These are phyloP conservation scores for Mortierella sp. DNA, from an alignment of 371 early-diverging fungal species.

Conservation along the genomic window DNA sequence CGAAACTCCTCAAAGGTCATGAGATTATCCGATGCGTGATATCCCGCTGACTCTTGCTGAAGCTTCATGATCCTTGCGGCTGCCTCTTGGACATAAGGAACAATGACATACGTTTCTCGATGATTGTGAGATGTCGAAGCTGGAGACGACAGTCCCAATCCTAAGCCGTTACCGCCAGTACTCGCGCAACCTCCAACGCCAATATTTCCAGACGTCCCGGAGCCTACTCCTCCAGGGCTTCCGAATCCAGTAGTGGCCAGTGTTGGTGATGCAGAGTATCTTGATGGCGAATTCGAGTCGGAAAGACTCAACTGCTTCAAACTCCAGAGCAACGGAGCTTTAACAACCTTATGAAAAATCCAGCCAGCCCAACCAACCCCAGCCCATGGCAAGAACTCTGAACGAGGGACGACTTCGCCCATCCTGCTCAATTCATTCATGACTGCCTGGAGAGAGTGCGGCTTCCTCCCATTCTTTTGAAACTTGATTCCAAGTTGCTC, in stretches of 20 bases:
- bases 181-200: slow-evolving; percentile 18
- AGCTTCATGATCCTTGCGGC: slow-evolving; percentile 36
- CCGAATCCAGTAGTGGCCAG: slow-evolving; percentile 22
- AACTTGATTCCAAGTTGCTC: slow-evolving; percentile 32
- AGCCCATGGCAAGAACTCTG: slow-evolving; percentile 51
- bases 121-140: neutral
- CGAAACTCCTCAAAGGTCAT: slow-evolving; percentile 55
- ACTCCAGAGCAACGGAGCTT: slow-evolving; percentile 46
- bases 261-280: slow-evolving; percentile 19
- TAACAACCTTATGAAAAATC: slow-evolving; percentile 50
- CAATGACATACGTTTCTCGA: slow-evolving; percentile 39
- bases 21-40: slow-evolving; percentile 42
- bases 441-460: slow-evolving; percentile 33
- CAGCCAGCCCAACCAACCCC: slow-evolving; percentile 43
- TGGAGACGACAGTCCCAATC: slow-evolving; percentile 14
- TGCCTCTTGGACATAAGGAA: slow-evolving; percentile 40
- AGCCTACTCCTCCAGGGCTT: slow-evolving; percentile 6
- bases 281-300: slow-evolving; percentile 25
- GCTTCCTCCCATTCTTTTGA: slow-evolving; percentile 29
- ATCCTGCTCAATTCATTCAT: slow-evolving; percentile 32
- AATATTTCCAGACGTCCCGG: slow-evolving; percentile 17
- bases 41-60: slow-evolving; percentile 33
- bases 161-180: slow-evolving; percentile 19
- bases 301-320: slow-evolving; percentile 44
- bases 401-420: slow-evolving; percentile 37